Evolutionary conservation across 2,329 filamentous ascomycete genomes (phyloP).

Genomic region (Aspergillus sp.): DNA sequence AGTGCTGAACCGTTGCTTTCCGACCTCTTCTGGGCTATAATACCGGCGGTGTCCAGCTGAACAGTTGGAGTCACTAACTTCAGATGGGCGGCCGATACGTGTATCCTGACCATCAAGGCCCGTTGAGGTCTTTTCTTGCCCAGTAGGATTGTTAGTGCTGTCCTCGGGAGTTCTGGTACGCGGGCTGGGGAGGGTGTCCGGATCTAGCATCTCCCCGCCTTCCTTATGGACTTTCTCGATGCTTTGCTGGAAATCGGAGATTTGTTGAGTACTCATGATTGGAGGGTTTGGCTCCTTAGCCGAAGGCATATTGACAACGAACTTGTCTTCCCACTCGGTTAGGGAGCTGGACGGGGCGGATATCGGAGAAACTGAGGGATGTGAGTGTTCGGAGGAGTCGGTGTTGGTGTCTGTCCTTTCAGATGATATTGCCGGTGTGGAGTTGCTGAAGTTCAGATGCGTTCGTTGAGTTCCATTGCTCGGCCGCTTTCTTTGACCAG

Average conservation of each 20-base stretch:
- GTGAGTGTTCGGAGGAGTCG: conserved; percentile 31
- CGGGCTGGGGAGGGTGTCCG: conserved; percentile 36
- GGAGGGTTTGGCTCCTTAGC: conserved; percentile 46
- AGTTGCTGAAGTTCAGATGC: conserved; percentile 31
- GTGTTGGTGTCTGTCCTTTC: conserved; percentile 24
- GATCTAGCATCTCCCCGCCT: conserved; percentile 34
- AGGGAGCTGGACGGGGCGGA: conserved; percentile 34
- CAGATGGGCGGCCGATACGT: conserved; percentile 4
- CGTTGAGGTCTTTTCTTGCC: conserved; percentile 17
- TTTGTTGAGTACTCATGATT: conserved; percentile 42
- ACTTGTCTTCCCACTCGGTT: conserved; percentile 44
- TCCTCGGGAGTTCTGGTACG: conserved; percentile 32
- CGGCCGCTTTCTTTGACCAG: conserved; percentile 32
- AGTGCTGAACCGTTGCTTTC: conserved; percentile 39
- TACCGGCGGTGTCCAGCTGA: conserved; percentile 26
- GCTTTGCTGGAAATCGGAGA: conserved; percentile 41
- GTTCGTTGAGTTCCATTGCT: conserved; percentile 41
- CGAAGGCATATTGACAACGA: conserved; percentile 48
- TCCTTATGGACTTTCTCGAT: conserved; percentile 36
- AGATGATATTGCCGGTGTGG: conserved; percentile 22
- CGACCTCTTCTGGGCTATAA: conserved; percentile 44
- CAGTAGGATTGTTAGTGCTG: conserved; percentile 31
- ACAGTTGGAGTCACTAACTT: conserved; percentile 13
- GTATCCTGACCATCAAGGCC: conserved; percentile 26
- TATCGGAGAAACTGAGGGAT: conserved; percentile 33